Percentiles rank a stretch among this genome's conserved stretches.
phyloP scores from a whole-genome alignment of 441 rosid species.

The Brassica hybrid region DNA sequence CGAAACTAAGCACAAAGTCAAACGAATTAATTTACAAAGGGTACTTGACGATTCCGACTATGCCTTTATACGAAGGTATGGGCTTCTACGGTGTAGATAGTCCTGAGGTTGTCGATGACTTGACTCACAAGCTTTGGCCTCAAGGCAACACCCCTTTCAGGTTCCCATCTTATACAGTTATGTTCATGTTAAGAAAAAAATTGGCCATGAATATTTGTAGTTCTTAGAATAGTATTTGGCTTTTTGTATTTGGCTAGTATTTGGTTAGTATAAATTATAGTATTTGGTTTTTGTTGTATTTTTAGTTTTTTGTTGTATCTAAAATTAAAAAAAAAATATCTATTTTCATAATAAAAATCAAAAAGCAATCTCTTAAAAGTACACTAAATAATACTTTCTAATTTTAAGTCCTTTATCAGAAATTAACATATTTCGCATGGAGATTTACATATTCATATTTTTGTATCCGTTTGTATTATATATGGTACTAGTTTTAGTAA shows the following conservation, averaged over 20 bases:
- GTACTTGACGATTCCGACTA: slow-evolving; percentile 37
- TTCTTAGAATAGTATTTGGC: not conserved
- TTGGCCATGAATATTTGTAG: slow-evolving; percentile 2
- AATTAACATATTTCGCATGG: not conserved
- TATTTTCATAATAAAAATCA: no score
- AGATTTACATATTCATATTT: not conserved
- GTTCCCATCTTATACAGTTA: slow-evolving; percentile 21
- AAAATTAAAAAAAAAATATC: no score
- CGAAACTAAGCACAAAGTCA: slow-evolving; percentile 48
- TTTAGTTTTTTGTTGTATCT: not conserved
- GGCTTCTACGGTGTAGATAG: slow-evolving; percentile 7
- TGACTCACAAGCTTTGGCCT: slow-evolving; percentile 54
- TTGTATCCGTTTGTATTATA: not conserved
- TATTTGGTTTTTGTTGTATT: no score
- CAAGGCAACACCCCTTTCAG: slow-evolving; percentile 54
- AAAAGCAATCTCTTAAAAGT: no score
- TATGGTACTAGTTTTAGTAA: not conserved
- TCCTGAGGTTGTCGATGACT: slow-evolving; percentile 44
- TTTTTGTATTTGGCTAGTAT: not conserved
- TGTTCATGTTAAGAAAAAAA: no score
- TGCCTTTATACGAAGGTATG: slow-evolving; percentile 53
- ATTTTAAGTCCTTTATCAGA: not conserved
- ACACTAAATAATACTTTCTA: no score
- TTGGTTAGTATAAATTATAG: not conserved
- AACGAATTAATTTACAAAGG: slow-evolving; percentile 47